Conservation (phyloP, 768 basidiomycete genomes). For the Tephrocybe sp. region DNA sequence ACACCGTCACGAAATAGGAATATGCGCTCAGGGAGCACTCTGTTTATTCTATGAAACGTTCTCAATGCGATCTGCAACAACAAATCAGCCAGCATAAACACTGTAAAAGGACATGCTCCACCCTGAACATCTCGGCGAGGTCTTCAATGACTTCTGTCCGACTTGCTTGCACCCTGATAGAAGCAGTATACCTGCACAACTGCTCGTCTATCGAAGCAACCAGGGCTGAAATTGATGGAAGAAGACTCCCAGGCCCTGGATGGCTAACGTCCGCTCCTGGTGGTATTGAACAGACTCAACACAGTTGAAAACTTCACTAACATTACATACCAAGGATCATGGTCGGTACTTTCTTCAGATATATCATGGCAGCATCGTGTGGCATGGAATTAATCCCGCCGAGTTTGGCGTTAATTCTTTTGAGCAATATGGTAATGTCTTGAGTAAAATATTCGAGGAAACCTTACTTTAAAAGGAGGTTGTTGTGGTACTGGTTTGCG, state of each 20-base stretch:
- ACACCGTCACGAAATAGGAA: slow-evolving; percentile 32
- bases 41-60: slow-evolving; percentile 10
- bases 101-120: slow-evolving; percentile 9
- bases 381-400: slow-evolving; percentile 67
- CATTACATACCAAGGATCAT: slow-evolving; percentile 65
- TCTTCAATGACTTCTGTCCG: slow-evolving; percentile 31
- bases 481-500: slow-evolving; percentile 58
- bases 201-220: slow-evolving; percentile 56
- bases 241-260: slow-evolving; percentile 18
- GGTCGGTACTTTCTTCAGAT: slow-evolving; percentile 43
- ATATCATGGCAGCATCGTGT: slow-evolving; percentile 31
- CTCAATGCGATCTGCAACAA: slow-evolving; percentile 14
- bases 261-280: slow-evolving; percentile 31
- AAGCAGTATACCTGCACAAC: slow-evolving; percentile 55
- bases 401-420: slow-evolving; percentile 66
- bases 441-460: not conserved
- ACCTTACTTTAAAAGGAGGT: slow-evolving; percentile 57
- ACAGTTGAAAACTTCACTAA: too few relatives aligned
- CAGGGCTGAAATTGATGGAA: slow-evolving; percentile 32
- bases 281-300: not conserved
- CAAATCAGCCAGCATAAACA: not conserved
- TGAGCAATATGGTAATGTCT: not conserved
- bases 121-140: slow-evolving; percentile 51
- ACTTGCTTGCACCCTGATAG: slow-evolving; percentile 36
- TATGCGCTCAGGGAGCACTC: slow-evolving; percentile 15